Evolutionary conservation across 257 asterid species (phyloP).

Genomic region (Jacaranda mimosifolia): DNA sequence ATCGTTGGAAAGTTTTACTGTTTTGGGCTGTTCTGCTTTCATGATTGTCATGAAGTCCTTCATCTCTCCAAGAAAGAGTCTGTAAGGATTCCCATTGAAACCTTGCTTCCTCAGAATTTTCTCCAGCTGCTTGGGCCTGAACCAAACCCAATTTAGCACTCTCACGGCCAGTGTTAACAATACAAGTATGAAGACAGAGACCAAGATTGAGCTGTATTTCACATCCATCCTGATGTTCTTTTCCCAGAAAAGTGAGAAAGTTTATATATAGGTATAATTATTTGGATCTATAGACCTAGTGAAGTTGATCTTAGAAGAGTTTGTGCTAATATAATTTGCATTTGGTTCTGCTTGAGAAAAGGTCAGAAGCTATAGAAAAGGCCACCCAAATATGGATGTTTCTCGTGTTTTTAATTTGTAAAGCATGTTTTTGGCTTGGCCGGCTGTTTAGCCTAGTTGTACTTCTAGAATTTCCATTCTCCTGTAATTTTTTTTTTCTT

Average conservation of each 20-base stretch:
- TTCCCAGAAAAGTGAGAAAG: neutral
- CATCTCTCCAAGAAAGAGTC: constrained; percentile 34
- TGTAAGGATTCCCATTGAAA: constrained; percentile 39
- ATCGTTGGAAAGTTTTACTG: constrained; percentile 21
- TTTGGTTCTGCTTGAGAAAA: no score
- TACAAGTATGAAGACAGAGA: constrained; percentile 9
- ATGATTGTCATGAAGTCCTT: neutral
- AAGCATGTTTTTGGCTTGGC: no score
- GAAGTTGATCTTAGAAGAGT: neutral
- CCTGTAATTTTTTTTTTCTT: no score
- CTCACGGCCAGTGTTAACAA: neutral
- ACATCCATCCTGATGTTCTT: constrained; percentile 4
- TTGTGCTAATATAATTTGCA: no score
- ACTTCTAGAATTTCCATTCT: no score
- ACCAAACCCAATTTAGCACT: constrained; percentile 29
- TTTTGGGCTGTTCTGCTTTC: constrained; percentile 22
- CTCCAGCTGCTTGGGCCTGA: constrained; percentile 36
- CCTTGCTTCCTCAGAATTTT: constrained; percentile 36
- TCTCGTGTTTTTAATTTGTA: no score
- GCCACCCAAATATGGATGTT: no score
- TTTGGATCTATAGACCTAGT: neutral
- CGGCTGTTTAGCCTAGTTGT: no score
- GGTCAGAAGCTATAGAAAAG: no score
- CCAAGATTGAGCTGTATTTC: constrained; percentile 6
- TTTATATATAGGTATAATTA: neutral